These are phyloP conservation scores for Dipteronia sinensis DNA, from an alignment of 345 rosid species.

Conservation along the genomic window DNA sequence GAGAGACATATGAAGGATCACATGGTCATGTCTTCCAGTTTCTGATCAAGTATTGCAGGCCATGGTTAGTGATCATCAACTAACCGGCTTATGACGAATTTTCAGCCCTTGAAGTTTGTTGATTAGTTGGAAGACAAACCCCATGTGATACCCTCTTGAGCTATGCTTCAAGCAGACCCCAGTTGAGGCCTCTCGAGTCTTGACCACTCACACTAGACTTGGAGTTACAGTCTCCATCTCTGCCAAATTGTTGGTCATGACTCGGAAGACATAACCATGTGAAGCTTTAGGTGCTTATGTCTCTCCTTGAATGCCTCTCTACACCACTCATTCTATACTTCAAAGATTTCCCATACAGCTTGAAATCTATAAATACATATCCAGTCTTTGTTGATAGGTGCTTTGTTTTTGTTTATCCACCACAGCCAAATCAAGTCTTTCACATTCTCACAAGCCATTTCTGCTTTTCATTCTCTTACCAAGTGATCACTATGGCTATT, in stretches of 20 bases:
- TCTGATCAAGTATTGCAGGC: slow-evolving; percentile 12
- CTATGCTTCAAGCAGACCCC: background rate
- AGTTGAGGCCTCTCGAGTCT: no score
- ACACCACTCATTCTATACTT: slow-evolving; percentile 6
- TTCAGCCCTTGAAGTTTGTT: background rate
- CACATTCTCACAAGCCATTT: background rate
- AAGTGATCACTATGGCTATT: slow-evolving; percentile 11
- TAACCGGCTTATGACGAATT: background rate
- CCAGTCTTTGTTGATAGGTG: no score
- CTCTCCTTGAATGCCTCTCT: background rate
- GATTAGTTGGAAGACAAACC: background rate
- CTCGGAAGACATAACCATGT: slow-evolving; percentile 37
- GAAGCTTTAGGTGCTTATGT: slow-evolving; percentile 25
- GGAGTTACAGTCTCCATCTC: background rate
- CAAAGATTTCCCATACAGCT: background rate
- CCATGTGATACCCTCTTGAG: slow-evolving; percentile 14
- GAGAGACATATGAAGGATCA: slow-evolving; percentile 25
- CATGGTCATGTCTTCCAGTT: slow-evolving; percentile 29
- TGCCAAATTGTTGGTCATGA: slow-evolving; percentile 7
- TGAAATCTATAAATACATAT: slow-evolving; percentile 18
- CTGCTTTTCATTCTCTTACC: background rate
- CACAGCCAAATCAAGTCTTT: slow-evolving; percentile 4
- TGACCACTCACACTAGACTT: no score
- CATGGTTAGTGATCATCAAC: slow-evolving; percentile 1
- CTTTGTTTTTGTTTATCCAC: background rate